Evolutionary conservation across 208 protist species (phyloP), one percentile per base, ranked within the genome.

Genomic region (Wallacemonas rigidus): DNA sequence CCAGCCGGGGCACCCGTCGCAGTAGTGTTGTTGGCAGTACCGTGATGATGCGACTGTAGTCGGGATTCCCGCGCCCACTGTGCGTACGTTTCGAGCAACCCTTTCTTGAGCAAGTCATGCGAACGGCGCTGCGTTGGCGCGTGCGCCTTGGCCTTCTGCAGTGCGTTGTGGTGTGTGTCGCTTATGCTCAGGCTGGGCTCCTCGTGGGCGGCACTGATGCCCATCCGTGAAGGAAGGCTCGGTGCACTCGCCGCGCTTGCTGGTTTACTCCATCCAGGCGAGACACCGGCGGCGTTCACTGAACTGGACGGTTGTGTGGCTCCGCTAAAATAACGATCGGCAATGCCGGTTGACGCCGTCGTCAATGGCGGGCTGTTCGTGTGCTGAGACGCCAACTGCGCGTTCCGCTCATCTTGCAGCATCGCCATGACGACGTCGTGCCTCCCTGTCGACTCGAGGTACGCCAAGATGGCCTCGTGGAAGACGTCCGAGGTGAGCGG

Each of bases 401-500:
- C 63, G 51, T 69, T 68, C 58, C 15, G 68, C 54, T 80, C 84
- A 67, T 82, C 75, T 12, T 72, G 55, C 35, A 84, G 48, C 82
- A 90, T 87, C 1, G 80, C 80, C 45, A 81, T 63, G 63, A 82
- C 86, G 47, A 90, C 86, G 44, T 90, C 86, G 53, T 80, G 79
- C 36, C 76, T 54, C 45, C 75, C 78, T n/a, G 76, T 79, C 36
- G 74, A 69, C 44, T 82, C 79, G 45, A 90, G 76, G 51, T 90
- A 83, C 2, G 75, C 82, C 60, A 76, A 72, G 1, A 90, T 77
- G 1, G 76, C 76, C 26, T 81, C 78, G 40, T 74, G 75, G 36
- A 83, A 68, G 14, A 71, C 69, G 57, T 86, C 76, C 4, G 56
- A 40, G 44, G 7, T 40, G 11, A 71, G 36, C 15, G 67, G 67